Conservation (phyloP, 805 yeast genomes). For the Candida ponderosae region DNA sequence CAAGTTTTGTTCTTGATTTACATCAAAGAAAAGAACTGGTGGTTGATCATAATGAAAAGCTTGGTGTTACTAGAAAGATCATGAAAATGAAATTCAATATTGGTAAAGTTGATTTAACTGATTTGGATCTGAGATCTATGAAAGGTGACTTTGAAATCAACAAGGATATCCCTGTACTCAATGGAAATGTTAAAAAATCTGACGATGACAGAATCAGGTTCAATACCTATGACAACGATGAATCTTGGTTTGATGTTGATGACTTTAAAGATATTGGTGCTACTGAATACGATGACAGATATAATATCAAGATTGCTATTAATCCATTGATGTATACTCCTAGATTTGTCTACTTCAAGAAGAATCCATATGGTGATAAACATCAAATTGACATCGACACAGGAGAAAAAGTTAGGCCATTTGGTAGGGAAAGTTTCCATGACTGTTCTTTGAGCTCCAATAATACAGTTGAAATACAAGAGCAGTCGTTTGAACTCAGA, state of each 20-base stretch:
- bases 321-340: constrained; percentile 63
- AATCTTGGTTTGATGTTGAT: constrained; percentile 51
- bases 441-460: constrained; percentile 35
- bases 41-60: constrained; percentile 35
- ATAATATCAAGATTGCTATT: constrained; percentile 37
- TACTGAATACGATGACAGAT: constrained; percentile 26
- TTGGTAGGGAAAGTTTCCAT: constrained; percentile 52
- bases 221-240: constrained; percentile 44
- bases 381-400: constrained; percentile 31
- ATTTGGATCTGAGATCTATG: constrained; percentile 55
- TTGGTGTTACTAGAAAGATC: constrained; percentile 36
- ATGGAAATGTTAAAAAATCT: constrained; percentile 4
- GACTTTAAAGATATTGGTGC: constrained; percentile 55
- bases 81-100: constrained; percentile 54
- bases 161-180: constrained; percentile 6
- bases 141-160: constrained; percentile 34
- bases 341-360: constrained; percentile 59
- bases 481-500: constrained; percentile 22
- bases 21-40: constrained; percentile 53
- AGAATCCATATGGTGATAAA: constrained; percentile 42
- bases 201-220: constrained; percentile 9
- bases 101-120: constrained; percentile 51
- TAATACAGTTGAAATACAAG: constrained; percentile 40
- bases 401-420: constrained; percentile 30
- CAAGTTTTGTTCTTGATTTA: constrained; percentile 50